Base-by-base conservation (phyloP, 768 basidiomycete species). In the Collybia sp. region DNA sequence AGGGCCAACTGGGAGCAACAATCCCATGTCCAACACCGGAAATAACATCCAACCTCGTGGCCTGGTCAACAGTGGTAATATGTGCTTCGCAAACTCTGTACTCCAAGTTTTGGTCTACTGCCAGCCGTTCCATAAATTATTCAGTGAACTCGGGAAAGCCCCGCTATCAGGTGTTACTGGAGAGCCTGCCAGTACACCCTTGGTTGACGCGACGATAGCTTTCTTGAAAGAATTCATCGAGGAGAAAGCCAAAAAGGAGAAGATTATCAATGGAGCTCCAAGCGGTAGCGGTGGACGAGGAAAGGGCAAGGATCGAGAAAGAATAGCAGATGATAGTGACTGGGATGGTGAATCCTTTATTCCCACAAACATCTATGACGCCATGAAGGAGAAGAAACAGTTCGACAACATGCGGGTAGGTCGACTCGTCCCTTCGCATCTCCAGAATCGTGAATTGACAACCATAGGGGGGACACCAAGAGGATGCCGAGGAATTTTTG, bases 401-500 rank as follows among this genome's bases (percentile, higher is more conserved):
- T 97, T 97, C 58, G 93, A 94, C 57, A 80, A 77, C 39, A 97
- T 97, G 93, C 70, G 87, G 66, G 89, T 91, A 52, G 55, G 83
- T 49, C 16, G n/a, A 35, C 43, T 30, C 48, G 49, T 47, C 17
- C 18, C 30, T 35, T 51, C 30, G 43, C 6, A 34, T 10, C 46
- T 32, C 19, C 39, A 19, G 20, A 41, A 12, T 43, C 15, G 8
- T 43, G 56, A 36, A 32, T 45, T 51, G 30, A 5, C 40, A 37
- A 17, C 2, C 43, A 11, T 53, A 92, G 80, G 82, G 89, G 32
- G 93, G 93, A 0, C 89, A 93, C 48, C 95, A 99, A 67, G 95
- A 99, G 62, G 95, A 99, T 48, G 95, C 94, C 9, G 94, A 99
- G 64, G 95, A 99, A 65, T 98, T 96, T 64, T 72, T 98, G n/a